phyloP scores from a whole-genome alignment of 2,329 filamentous ascomycete genomes.

The Cucurbitaria berberidis region DNA sequence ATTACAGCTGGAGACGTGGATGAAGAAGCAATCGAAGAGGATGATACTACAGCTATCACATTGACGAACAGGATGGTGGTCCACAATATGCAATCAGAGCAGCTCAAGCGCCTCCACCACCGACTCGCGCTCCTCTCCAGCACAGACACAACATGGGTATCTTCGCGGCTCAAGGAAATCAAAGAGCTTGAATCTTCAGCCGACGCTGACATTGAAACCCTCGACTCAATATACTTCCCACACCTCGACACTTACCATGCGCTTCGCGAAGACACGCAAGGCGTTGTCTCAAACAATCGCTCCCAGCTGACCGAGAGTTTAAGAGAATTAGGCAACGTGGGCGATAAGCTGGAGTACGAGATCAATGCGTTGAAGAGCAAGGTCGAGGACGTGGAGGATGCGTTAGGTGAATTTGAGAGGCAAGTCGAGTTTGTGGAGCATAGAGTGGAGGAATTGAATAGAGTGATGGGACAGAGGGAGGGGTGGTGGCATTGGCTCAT shows the following conservation, averaged over 20 bases:
- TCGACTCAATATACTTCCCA: constrained; percentile 75
- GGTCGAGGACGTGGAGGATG: constrained; percentile 86
- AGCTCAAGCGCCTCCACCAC: constrained; percentile 68
- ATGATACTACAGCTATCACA: constrained; percentile 44
- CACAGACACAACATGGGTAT: constrained; percentile 67
- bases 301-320: constrained; percentile 71
- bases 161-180: constrained; percentile 62
- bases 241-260: constrained; percentile 73
- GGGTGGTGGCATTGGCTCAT: constrained; percentile 44
- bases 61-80: constrained; percentile 42
- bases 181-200: constrained; percentile 67
- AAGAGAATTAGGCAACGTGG: constrained; percentile 79
- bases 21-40: constrained; percentile 27
- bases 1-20: constrained; percentile 25
- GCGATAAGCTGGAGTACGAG: constrained; percentile 91
- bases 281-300: constrained; percentile 73
- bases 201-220: constrained; percentile 60
- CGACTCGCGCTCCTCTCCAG: constrained; percentile 63
- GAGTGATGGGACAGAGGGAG: constrained; percentile 56
- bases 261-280: constrained; percentile 70
- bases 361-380: constrained; percentile 79
- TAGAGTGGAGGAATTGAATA: constrained; percentile 59
- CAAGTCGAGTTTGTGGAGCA: constrained; percentile 59
- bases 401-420: constrained; percentile 77
- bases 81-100: constrained; percentile 55